Evolutionary conservation across 1,284 basidiomycete species (phyloP).

Genomic region (Lentinula novae-zelandiae): DNA sequence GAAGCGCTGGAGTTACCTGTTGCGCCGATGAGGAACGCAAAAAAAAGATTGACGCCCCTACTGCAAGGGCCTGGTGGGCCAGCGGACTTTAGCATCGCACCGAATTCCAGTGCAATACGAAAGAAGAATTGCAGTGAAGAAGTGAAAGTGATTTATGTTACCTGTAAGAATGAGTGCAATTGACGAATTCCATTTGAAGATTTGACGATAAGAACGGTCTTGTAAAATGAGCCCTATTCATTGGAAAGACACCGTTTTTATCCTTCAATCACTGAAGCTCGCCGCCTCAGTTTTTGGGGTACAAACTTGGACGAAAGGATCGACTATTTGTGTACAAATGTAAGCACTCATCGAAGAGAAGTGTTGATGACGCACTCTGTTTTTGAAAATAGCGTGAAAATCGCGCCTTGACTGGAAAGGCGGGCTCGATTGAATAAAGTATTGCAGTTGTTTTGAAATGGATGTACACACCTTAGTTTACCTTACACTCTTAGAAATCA

Average conservation of each 20-base stretch:
- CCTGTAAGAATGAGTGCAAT: not conserved
- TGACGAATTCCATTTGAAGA: not conserved
- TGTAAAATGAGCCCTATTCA: not conserved
- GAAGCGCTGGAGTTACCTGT: not conserved
- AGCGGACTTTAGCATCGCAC: not conserved
- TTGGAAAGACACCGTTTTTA: not conserved
- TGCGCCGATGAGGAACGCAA: not conserved
- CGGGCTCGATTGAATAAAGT: not conserved
- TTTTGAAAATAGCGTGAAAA: not conserved
- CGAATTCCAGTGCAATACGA: not conserved
- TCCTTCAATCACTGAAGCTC: not conserved
- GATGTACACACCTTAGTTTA: too few species aligned
- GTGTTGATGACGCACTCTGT: not conserved
- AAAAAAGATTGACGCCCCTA: not conserved
- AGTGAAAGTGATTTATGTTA: not conserved
- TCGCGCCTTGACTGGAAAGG: not conserved
- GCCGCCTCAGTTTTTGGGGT: not conserved
- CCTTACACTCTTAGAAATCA: too few species aligned
- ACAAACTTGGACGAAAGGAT: not conserved
- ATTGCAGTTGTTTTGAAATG: not conserved
- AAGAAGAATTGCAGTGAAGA: not conserved
- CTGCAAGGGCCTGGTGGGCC: not conserved
- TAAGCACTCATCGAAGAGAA: not conserved
- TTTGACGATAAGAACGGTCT: constrained; percentile 7
- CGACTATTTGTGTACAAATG: not conserved